Evolutionary conservation across 2,329 filamentous ascomycete species (phyloP).

Genomic region (Fusarium pininemorale): DNA sequence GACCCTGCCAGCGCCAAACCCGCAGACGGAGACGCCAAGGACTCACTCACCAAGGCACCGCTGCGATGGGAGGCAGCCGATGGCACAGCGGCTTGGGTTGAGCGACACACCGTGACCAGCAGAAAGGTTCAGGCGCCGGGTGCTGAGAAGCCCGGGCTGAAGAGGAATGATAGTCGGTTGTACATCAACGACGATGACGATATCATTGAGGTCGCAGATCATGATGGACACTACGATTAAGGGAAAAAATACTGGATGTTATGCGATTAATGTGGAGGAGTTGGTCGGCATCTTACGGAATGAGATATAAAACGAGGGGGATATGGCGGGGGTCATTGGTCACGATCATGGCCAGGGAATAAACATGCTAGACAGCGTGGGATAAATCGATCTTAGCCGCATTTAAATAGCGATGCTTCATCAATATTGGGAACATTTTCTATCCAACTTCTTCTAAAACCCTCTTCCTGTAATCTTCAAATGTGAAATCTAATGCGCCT

Average conservation of each 20-base stretch:
- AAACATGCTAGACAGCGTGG: slow-evolving; percentile 8
- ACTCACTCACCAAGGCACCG: slow-evolving; percentile 39
- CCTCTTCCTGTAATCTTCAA: not conserved
- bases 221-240: slow-evolving; percentile 41
- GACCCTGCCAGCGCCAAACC: slow-evolving; percentile 28
- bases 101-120: slow-evolving; percentile 45
- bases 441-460: not conserved
- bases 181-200: slow-evolving; percentile 43
- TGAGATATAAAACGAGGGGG: not conserved
- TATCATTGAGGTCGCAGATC: slow-evolving; percentile 38
- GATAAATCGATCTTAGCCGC: slow-evolving; percentile 1
- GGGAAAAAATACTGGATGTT: not conserved
- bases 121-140: slow-evolving; percentile 20
- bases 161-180: slow-evolving; percentile 40
- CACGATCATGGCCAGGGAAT: not conserved
- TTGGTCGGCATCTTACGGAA: not conserved
- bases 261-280: slow-evolving; percentile 24
- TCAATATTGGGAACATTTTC: slow-evolving; percentile 10
- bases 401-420: slow-evolving; percentile 19
- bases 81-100: slow-evolving; percentile 50
- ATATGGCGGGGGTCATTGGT: not conserved
- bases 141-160: slow-evolving; percentile 14
- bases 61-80: slow-evolving; percentile 49
- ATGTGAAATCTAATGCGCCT: not conserved
- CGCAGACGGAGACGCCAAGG: slow-evolving; percentile 15